Conservation (phyloP, 176 grass and related monocot species). For the Carex cristatella region DNA sequence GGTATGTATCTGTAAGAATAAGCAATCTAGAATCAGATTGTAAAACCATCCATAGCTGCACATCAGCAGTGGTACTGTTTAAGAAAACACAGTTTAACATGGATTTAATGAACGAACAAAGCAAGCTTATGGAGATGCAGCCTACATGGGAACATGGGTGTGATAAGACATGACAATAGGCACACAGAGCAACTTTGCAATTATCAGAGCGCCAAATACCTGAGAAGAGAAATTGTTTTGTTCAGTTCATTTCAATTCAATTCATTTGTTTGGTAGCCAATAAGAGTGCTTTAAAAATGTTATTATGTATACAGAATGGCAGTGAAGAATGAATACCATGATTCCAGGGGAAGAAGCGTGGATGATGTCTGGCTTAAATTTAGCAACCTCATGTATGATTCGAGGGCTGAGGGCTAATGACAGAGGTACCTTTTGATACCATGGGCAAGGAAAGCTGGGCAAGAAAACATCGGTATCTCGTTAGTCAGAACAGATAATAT, state of each 20-base stretch:
- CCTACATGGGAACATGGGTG: conserved; percentile 92
- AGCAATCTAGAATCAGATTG: not conserved
- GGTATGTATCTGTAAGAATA: conserved; percentile 74
- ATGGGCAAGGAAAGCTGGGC: conserved; percentile 80
- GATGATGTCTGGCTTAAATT: conserved; percentile 94
- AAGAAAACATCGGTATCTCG: not conserved
- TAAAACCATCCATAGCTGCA: not conserved
- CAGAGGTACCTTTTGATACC: conserved; percentile 91
- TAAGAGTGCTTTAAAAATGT: not conserved
- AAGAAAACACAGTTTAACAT: not conserved
- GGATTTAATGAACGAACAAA: not conserved
- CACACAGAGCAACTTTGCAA: conserved; percentile 73
- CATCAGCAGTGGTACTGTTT: not conserved
- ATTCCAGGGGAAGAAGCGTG: conserved; percentile 95
- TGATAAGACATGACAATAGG: conserved; percentile 92
- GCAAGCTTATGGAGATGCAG: not conserved
- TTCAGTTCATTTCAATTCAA: conserved; percentile 3
- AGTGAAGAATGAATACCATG: conserved; percentile 48
- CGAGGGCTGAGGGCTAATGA: conserved; percentile 88
- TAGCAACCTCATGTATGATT: conserved; percentile 86
- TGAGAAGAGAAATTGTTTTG: conserved; percentile 25
- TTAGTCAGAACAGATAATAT: not conserved
- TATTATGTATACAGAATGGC: not conserved
- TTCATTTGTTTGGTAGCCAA: not conserved
- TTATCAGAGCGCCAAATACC: conserved; percentile 88